A percentile compares a stretch with the other conserved stretches of the same genome.
phyloP scores from a whole-genome alignment of 2,329 filamentous ascomycete species.

The Penicillium occitanis region DNA sequence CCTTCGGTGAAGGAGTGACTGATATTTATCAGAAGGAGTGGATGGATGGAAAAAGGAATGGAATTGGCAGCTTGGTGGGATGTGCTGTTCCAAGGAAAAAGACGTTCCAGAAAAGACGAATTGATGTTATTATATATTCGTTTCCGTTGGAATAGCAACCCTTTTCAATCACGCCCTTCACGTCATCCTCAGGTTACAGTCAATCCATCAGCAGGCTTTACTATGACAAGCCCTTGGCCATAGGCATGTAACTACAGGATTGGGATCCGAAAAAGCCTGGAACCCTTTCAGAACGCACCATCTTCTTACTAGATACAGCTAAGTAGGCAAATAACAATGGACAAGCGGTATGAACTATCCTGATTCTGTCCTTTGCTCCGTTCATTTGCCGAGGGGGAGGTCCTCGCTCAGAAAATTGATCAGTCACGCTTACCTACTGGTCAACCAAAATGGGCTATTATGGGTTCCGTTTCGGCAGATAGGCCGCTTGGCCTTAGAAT shows the following conservation, averaged over 20 bases:
- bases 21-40: neutral
- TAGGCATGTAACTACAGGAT: slow-evolving; percentile 12
- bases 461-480: neutral
- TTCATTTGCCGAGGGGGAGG: neutral
- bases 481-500: neutral
- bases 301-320: neutral
- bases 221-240: neutral
- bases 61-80: neutral
- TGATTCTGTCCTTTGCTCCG: slow-evolving; percentile 8
- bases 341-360: neutral
- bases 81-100: neutral
- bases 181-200: slow-evolving; percentile 16
- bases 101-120: neutral
- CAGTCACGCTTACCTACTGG: neutral
- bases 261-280: neutral
- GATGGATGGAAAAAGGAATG: slow-evolving; percentile 1
- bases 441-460: neutral
- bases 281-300: neutral
- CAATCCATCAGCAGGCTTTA: neutral
- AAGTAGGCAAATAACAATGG: neutral
- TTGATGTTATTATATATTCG: neutral
- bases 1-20: neutral
- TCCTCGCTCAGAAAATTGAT: neutral
- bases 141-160: neutral
- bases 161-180: neutral